phyloP scores from a whole-genome alignment of 225 moss, liverwort and hornwort species.

The Polytrichum formosum region DNA sequence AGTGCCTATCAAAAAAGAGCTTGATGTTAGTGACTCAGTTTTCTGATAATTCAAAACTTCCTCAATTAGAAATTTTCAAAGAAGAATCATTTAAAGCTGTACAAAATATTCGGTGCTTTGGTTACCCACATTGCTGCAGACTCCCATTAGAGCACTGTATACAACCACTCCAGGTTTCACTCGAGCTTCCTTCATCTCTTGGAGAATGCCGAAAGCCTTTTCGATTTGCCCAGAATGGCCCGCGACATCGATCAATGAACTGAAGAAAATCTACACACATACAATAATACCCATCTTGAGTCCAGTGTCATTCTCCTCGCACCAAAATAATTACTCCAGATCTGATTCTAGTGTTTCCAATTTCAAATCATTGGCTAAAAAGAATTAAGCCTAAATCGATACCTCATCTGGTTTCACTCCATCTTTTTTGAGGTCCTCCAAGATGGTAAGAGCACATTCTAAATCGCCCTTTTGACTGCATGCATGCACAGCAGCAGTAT shows the following conservation, averaged over 20 bases:
- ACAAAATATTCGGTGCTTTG: neutral
- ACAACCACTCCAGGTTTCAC: slow-evolving; percentile 56
- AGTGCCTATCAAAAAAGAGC: too few relatives aligned
- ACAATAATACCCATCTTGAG: too few relatives aligned
- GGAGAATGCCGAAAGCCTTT: slow-evolving; percentile 65
- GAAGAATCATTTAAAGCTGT: neutral
- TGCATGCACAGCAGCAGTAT: slow-evolving; percentile 93
- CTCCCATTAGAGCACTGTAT: slow-evolving; percentile 96
- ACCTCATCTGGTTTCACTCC: slow-evolving; percentile 92
- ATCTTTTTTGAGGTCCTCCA: slow-evolving; percentile 71
- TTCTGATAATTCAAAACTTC: neutral
- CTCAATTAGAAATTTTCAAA: neutral
- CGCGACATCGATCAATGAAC: slow-evolving; percentile 88
- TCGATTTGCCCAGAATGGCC: slow-evolving; percentile 89
- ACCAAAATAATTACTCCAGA: too few relatives aligned
- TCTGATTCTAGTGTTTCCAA: too few relatives aligned
- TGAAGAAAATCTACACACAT: slow-evolving; percentile 78
- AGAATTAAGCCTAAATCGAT: neutral
- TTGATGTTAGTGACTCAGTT: too few relatives aligned
- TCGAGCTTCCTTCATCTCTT: slow-evolving; percentile 69
- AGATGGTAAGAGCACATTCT: slow-evolving; percentile 63
- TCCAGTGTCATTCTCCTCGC: too few relatives aligned
- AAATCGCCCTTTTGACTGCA: slow-evolving; percentile 78
- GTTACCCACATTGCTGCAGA: slow-evolving; percentile 87
- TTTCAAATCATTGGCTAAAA: too few relatives aligned